Conservation (phyloP, 176 grass and related monocot genomes). For the Musa troglodytarum region DNA sequence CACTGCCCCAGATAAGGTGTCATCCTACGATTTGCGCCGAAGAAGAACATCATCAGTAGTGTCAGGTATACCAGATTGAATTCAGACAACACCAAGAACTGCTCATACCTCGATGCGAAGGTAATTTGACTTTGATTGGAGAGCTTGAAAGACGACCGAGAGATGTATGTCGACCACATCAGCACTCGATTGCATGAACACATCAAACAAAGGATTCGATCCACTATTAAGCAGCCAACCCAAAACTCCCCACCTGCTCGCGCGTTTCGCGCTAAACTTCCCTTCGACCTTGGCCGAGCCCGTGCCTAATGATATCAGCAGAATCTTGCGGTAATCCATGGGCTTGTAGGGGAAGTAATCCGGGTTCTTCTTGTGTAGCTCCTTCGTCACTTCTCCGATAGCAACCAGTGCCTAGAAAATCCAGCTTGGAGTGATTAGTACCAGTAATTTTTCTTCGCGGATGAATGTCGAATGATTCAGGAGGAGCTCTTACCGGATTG, state of each 20-base stretch:
- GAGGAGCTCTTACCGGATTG: conserved; percentile 49
- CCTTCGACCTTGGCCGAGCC: conserved; percentile 54
- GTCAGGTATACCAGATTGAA: not conserved
- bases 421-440: not conserved
- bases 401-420: conserved; percentile 64
- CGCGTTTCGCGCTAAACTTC: conserved; percentile 31
- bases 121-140: conserved; percentile 65
- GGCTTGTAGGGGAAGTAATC: conserved; percentile 86
- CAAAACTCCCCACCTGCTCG: conserved; percentile 65
- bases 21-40: conserved; percentile 36
- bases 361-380: conserved; percentile 64
- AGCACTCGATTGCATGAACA: conserved; percentile 76
- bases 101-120: conserved; percentile 69
- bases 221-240: conserved; percentile 57
- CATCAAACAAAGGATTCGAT: conserved; percentile 70
- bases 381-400: conserved; percentile 65
- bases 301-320: conserved; percentile 79
- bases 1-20: conserved; percentile 42
- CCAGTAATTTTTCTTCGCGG: not conserved
- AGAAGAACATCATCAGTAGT: not conserved
- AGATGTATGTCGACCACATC: conserved; percentile 90
- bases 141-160: conserved; percentile 56
- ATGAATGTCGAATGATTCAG: not conserved
- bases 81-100: not conserved
- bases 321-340: conserved; percentile 64